Evolutionary conservation across 2,329 filamentous ascomycete species (phyloP).

Genomic region (Septoria petroselini): DNA sequence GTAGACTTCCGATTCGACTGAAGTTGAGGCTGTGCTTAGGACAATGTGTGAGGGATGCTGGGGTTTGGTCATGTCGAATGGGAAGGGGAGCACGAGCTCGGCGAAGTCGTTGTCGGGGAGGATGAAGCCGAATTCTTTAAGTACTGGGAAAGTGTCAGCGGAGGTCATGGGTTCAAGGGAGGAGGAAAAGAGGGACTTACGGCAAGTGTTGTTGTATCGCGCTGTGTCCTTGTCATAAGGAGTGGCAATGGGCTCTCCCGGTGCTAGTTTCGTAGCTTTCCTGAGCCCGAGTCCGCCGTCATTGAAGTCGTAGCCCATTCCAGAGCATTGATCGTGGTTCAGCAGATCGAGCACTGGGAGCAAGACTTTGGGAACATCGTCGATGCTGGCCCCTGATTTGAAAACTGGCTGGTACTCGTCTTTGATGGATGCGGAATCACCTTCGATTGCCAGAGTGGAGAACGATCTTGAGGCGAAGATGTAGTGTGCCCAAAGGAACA

Average conservation of each 20-base stretch:
- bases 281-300: conserved; percentile 3
- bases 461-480: conserved; percentile 10
- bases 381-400: conserved; percentile 9
- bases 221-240: conserved; percentile 8
- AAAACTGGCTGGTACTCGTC: conserved; percentile 11
- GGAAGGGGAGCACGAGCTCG: background rate
- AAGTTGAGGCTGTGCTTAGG: conserved; percentile 6
- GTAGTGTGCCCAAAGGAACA: conserved; percentile 7
- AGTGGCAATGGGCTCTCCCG: conserved; percentile 1
- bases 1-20: background rate
- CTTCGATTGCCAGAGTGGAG: conserved; percentile 12
- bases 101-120: conserved; percentile 2
- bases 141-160: background rate
- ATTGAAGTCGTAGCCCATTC: conserved; percentile 6
- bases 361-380: conserved; percentile 11
- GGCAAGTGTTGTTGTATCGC: conserved; percentile 5
- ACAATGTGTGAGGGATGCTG: conserved; percentile 7
- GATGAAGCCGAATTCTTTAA: conserved; percentile 13
- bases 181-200: conserved; percentile 1
- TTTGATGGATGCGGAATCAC: conserved; percentile 2
- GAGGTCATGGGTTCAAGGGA: too few species aligned
- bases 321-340: conserved; percentile 7
- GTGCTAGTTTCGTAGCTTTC: background rate
- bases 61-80: conserved; percentile 3
- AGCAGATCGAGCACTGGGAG: conserved; percentile 6